A percentile compares a stretch with the other conserved stretches of the same genome.
Evolutionary conservation across 345 rosid species (phyloP).

Genomic region (Nephelium lappaceum): DNA sequence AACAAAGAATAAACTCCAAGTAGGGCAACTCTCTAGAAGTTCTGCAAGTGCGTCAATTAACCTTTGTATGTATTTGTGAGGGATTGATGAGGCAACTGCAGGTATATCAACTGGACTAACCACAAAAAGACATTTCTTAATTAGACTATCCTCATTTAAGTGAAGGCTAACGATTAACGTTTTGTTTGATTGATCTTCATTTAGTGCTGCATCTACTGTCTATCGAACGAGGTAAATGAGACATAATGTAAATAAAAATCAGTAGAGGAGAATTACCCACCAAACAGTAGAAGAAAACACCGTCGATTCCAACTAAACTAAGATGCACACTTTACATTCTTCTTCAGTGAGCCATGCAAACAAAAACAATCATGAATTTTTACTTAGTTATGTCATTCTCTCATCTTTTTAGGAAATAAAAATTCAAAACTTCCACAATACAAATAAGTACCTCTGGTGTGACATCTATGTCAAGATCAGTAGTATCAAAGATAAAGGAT

Average conservation of each 20-base stretch:
- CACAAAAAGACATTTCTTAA: slow-evolving; percentile 78
- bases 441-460: slow-evolving; percentile 81
- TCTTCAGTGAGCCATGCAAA: not conserved
- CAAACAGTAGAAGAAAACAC: not conserved
- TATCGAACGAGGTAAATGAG: slow-evolving; percentile 30
- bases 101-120: slow-evolving; percentile 67
- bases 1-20: slow-evolving; percentile 77
- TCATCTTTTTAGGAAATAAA: slow-evolving; percentile 56
- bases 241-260: not conserved
- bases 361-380: not conserved
- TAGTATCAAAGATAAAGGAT: slow-evolving; percentile 89
- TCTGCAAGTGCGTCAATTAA: slow-evolving; percentile 78
- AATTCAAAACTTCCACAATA: not conserved
- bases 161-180: slow-evolving; percentile 87
- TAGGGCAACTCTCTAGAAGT: slow-evolving; percentile 84
- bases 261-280: not conserved
- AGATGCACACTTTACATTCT: not conserved
- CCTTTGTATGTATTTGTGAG: slow-evolving; percentile 70
- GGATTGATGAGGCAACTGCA: slow-evolving; percentile 68
- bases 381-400: slow-evolving; percentile 17
- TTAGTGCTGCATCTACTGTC: slow-evolving; percentile 78
- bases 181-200: slow-evolving; percentile 64
- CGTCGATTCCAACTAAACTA: not conserved
- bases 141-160: slow-evolving; percentile 76
- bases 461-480: slow-evolving; percentile 96